Base-by-base conservation (phyloP, 805 yeast genomes). In the Brettanomyces bruxellensis region DNA sequence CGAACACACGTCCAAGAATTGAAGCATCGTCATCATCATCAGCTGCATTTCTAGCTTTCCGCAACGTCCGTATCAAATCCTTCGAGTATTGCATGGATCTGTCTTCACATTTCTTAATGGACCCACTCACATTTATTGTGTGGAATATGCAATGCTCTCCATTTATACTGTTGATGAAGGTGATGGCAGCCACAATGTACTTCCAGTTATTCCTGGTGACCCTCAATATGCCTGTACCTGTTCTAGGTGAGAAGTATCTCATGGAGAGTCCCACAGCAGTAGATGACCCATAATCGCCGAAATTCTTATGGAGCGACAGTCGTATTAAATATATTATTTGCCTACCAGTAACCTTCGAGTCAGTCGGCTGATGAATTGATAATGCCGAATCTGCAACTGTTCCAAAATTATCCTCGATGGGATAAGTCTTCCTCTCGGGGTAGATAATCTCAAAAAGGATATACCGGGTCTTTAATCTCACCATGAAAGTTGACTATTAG, bases 381-480 rank as follows among this genome's bases (percentile, higher is more conserved):
- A 78, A 56, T 9, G 76, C 55, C 0, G 76, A 63, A 9, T 65
- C 38, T 38, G 43, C 30, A 23, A 28, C 13, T 4, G 37, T 44
- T 13, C 43, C 42, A 11, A 24, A 40, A n/a, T 12, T 34, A 7
- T 25, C 18, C 25, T 40, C 45, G 4, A 23, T 43, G 1, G 44
- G 41, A n/a, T 11, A 22, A 13, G 30, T 25, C 25, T 36, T 42
- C n/a, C 42, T 25, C 4, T 72, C 75, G 0, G 95, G 95, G 52
- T 80, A 80, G 4, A 86, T 62, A 0, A 90, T 64, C 53, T 89
- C 95, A 61, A 91, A 90, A 4, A 89, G 70, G 11, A 90, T 71
- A 56, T 91, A 90, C 54, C 98, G 69, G 14, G 89, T 81, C 62
- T 90, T 90, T 28, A 90, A 70, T 57, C 98, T 76, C 13, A 90